Evolutionary conservation across 495 filamentous ascomycete species (phyloP).

Genomic region (Aspergillus avenaceus): DNA sequence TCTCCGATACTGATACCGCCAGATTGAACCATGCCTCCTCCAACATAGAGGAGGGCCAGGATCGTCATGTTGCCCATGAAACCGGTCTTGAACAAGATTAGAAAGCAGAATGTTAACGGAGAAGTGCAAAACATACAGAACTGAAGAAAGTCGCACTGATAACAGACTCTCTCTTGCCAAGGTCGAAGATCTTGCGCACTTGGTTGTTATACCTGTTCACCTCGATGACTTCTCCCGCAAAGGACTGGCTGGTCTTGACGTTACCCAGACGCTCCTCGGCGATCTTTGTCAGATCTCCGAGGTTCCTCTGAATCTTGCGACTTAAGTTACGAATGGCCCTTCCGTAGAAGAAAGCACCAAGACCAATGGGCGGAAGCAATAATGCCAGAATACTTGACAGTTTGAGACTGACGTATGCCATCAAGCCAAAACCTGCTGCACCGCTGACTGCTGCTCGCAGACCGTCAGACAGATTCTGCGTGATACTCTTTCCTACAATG

Average conservation of each 20-base stretch:
- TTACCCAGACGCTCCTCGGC: slow-evolving; percentile 95
- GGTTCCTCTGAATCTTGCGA: slow-evolving; percentile 84
- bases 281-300: slow-evolving; percentile 90
- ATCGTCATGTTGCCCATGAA: slow-evolving; percentile 96
- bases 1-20: slow-evolving; percentile 88
- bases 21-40: slow-evolving; percentile 80
- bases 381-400: slow-evolving; percentile 80
- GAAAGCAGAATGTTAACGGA: neutral
- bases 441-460: slow-evolving; percentile 84
- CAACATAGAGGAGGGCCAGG: slow-evolving; percentile 83
- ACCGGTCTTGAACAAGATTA: slow-evolving; percentile 53
- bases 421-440: slow-evolving; percentile 78
- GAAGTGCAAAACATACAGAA: slow-evolving; percentile 40
- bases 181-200: slow-evolving; percentile 82
- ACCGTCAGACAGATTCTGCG: slow-evolving; percentile 94
- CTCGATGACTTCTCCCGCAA: slow-evolving; percentile 87
- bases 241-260: slow-evolving; percentile 92
- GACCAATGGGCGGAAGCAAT: slow-evolving; percentile 88
- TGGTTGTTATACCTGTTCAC: slow-evolving; percentile 87
- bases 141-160: slow-evolving; percentile 92
- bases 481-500: slow-evolving; percentile 97
- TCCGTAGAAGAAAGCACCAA: slow-evolving; percentile 88
- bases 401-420: slow-evolving; percentile 91
- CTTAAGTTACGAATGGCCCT: slow-evolving; percentile 81
- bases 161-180: slow-evolving; percentile 80